A percentile compares a stretch with the other conserved stretches of the same genome.
Evolutionary conservation across 73 alveolate species (phyloP).

Genomic region (Paraurostyla sp.): DNA sequence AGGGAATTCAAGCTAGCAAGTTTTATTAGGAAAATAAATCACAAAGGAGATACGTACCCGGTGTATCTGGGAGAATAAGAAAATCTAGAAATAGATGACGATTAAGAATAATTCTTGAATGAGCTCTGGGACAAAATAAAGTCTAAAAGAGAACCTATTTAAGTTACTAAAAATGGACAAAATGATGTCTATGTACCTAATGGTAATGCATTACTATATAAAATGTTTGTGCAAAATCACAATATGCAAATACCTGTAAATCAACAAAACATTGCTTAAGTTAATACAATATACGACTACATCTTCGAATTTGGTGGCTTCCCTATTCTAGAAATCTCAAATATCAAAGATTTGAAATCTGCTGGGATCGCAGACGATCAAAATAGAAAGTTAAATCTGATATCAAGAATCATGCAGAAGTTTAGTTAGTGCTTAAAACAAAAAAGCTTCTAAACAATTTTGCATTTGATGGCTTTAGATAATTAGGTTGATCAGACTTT

Average conservation of each 20-base stretch:
- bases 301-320: background rate
- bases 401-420: background rate
- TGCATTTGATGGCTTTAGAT: background rate
- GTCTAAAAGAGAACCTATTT: background rate
- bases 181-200: too few species aligned
- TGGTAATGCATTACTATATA: background rate
- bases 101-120: background rate
- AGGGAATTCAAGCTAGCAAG: background rate
- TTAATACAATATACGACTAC: background rate
- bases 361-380: too few species aligned
- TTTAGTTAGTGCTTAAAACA: background rate
- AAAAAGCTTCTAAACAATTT: background rate
- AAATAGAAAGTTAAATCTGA: background rate
- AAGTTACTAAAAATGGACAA: background rate
- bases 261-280: background rate
- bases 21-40: background rate
- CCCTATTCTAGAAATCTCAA: background rate
- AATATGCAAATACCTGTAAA: background rate
- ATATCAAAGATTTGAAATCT: too few species aligned
- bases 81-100: background rate
- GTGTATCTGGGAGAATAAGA: background rate
- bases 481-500: background rate
- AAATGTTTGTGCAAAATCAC: background rate
- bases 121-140: background rate
- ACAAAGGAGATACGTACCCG: background rate